Conservation (phyloP, 805 yeast genomes). For the Nakazawaea ishiwadae region DNA sequence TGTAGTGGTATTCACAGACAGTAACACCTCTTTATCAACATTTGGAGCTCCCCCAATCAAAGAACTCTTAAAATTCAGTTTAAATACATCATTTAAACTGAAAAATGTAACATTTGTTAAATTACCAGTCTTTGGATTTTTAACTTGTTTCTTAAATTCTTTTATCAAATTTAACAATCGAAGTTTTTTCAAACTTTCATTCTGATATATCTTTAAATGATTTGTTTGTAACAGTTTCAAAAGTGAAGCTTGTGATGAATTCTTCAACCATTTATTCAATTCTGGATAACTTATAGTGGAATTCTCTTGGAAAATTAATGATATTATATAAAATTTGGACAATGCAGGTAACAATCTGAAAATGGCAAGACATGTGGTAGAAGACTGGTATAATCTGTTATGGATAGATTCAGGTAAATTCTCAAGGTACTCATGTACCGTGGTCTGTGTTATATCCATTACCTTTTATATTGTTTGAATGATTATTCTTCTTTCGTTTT, state of each 20-base stretch:
- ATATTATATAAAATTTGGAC: slow-evolving; percentile 85
- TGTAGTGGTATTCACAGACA: slow-evolving; percentile 28
- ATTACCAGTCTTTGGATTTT: slow-evolving; percentile 30
- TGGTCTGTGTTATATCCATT: slow-evolving; percentile 25
- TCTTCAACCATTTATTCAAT: slow-evolving; percentile 71
- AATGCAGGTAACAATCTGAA: slow-evolving; percentile 82
- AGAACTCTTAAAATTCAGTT: slow-evolving; percentile 73
- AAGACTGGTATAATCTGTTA: slow-evolving; percentile 73
- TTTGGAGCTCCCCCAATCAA: slow-evolving; percentile 88
- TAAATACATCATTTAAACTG: slow-evolving; percentile 68
- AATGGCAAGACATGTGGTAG: slow-evolving; percentile 94
- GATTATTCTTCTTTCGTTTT: not conserved
- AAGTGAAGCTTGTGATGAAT: slow-evolving; percentile 8
- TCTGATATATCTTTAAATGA: slow-evolving; percentile 43
- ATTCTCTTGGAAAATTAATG: slow-evolving; percentile 76
- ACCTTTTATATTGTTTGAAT: not conserved
- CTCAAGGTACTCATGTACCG: slow-evolving; percentile 85
- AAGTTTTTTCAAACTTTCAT: slow-evolving; percentile 75
- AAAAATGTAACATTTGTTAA: slow-evolving; percentile 26
- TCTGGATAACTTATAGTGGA: slow-evolving; percentile 58
- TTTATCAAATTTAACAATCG: slow-evolving; percentile 70
- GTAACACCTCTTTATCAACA: slow-evolving; percentile 26
- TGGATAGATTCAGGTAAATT: slow-evolving; percentile 87
- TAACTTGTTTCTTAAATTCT: slow-evolving; percentile 36
- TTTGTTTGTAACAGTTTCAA: slow-evolving; percentile 19